phyloP scores from a whole-genome alignment of 2,329 filamentous ascomycete genomes.

The Aureobasidium namibiae region DNA sequence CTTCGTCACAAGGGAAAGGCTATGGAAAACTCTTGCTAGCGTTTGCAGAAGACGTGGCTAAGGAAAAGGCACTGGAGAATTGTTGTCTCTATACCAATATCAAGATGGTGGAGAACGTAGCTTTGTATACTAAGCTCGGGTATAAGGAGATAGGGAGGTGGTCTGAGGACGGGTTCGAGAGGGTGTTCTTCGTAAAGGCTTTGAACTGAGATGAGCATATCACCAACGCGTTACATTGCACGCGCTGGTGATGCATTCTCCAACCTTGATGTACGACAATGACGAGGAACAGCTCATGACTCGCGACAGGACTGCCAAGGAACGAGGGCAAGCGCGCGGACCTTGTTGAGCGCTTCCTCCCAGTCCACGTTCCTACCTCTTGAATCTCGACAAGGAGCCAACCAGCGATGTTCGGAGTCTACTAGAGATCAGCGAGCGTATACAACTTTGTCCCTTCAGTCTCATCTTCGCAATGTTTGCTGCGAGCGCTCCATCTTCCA shows the following conservation, averaged over 20 bases:
- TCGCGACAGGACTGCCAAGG: neutral
- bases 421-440: neutral
- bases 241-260: too few relatives aligned
- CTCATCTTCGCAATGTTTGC: neutral
- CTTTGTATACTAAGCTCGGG: neutral
- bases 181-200: neutral
- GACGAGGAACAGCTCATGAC: neutral
- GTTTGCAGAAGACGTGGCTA: neutral
- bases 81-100: neutral
- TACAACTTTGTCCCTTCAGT: neutral
- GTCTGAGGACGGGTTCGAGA: neutral
- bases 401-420: neutral
- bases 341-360: neutral
- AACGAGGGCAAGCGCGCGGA: neutral
- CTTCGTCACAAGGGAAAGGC: neutral
- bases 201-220: too few relatives aligned
- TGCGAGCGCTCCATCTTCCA: neutral
- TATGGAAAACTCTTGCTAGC: neutral
- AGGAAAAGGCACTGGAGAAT: neutral
- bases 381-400: neutral
- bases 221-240: too few relatives aligned
- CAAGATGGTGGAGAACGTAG: constrained; percentile 7
- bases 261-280: neutral
- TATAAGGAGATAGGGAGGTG: neutral
- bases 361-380: too few relatives aligned